A percentile compares a stretch with the other conserved stretches of the same genome.
phyloP scores from a whole-genome alignment of 805 yeast species.

The Blastobotrys terrestris region DNA sequence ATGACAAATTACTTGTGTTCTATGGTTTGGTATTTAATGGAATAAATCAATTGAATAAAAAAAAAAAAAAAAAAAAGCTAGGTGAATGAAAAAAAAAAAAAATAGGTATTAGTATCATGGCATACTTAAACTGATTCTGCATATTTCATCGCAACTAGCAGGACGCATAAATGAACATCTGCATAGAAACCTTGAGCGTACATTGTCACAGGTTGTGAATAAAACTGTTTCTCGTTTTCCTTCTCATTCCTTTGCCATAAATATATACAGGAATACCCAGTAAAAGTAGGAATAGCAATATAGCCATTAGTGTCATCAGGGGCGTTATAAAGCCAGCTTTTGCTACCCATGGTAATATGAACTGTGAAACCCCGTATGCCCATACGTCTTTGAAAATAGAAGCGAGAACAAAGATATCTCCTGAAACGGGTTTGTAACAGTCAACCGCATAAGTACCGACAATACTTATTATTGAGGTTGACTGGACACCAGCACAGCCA shows the following conservation, averaged over 20 bases:
- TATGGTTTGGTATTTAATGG: too few relatives aligned
- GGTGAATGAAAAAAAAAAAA: too few relatives aligned
- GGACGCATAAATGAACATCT: too few relatives aligned
- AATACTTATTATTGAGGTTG: slow-evolving; percentile 7
- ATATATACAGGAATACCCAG: slow-evolving; percentile 8
- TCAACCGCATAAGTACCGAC: slow-evolving; percentile 10
- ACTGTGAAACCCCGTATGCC: slow-evolving; percentile 9
- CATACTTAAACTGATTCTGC: too few relatives aligned
- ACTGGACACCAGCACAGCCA: slow-evolving; percentile 6
- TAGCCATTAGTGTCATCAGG: not conserved
- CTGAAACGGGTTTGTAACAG: slow-evolving; percentile 8
- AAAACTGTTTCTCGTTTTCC: slow-evolving; percentile 5
- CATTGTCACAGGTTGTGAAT: slow-evolving; percentile 5
- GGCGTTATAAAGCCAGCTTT: slow-evolving; percentile 5
- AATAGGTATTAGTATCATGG: too few relatives aligned
- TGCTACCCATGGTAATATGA: slow-evolving; percentile 4
- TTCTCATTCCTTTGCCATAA: slow-evolving; percentile 6
- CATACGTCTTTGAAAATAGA: slow-evolving; percentile 7
- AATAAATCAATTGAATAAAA: too few relatives aligned
- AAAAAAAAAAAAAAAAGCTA: too few relatives aligned
- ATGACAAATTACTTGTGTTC: too few relatives aligned
- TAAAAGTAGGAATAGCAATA: slow-evolving; percentile 2
- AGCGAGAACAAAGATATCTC: slow-evolving; percentile 9
- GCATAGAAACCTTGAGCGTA: too few relatives aligned
- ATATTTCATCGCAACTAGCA: too few relatives aligned